Base-by-base conservation (phyloP, 768 basidiomycete species). In the Rhodotorula paludigena region DNA sequence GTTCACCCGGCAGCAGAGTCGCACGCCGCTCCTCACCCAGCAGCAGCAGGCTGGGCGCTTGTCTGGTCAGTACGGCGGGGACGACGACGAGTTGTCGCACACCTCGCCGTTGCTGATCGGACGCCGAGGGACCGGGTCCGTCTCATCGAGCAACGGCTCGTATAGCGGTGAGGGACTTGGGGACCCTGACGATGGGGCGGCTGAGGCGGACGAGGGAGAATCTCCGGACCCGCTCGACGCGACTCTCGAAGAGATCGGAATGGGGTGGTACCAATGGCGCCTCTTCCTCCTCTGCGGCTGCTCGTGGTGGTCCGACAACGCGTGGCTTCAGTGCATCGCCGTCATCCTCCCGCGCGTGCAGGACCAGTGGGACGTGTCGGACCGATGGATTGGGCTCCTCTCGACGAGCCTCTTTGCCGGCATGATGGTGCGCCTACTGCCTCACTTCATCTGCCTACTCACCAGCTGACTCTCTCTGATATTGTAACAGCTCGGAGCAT, bases 271-370 rank as follows among this genome's bases (percentile, higher is more conserved):
- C 41, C 75, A 76, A 54, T 59, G 63, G 48, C 53, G 36, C 18
- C 62, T 76, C 30, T 72, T 94, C 52, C 89, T 88, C 25, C 79
- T 93, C 18, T 94, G 92, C 80, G 91, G 91, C 51, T 89, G 74
- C 89, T 92, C 91, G 38, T 94, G 92, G 92, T 82, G 90, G 83
- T 90, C 91, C 60, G 91, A 94, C 79, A 93, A 93, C 78, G 16
- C 54, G 90, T 92, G 90, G 90, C 85, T 93, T 60, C 89, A 92
- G 83, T 53, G 38, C 25, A n/a, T 64, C 21, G 64, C 64, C 33
- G 90, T 98, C 42, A 89, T 94, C 53, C 82, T 99, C n/a, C 94
- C 94, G n/a, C 83, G 94, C 54, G 88, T 99, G 32, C 94, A 97
- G 77, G 53, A 86, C 55, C 91, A 97, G 77, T 99, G 87, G 78